Percentiles rank a stretch among this genome's conserved stretches.
Conservation (phyloP, 768 basidiomycete species). For the Astraeus odoratus region DNA sequence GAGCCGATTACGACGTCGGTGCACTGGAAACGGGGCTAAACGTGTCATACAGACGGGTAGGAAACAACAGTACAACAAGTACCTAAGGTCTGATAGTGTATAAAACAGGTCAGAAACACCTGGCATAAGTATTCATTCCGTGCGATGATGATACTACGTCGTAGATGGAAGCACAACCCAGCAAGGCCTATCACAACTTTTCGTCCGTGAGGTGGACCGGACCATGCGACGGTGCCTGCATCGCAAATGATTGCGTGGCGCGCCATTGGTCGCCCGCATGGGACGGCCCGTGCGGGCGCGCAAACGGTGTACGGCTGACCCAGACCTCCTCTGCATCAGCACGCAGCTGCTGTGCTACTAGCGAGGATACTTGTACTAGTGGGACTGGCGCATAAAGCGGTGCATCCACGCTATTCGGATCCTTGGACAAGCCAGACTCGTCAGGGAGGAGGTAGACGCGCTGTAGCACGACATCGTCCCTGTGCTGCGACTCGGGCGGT, state of each 20-base stretch:
- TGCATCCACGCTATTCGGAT: constrained; percentile 5
- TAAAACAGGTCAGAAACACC: background rate
- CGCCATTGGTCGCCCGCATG: constrained; percentile 4
- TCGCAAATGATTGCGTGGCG: background rate
- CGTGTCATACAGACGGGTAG: constrained; percentile 22
- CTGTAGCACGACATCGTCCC: constrained; percentile 34
- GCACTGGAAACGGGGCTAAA: constrained; percentile 40
- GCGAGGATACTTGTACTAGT: constrained; percentile 45
- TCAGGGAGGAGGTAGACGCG: constrained; percentile 58
- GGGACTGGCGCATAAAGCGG: constrained; percentile 66
- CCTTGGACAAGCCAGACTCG: constrained; percentile 9
- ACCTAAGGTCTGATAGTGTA: no score
- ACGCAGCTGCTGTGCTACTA: constrained; percentile 43
- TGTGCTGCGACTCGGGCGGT: constrained; percentile 11
- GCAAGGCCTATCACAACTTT: background rate
- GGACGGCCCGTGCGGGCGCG: background rate
- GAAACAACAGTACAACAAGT: no score
- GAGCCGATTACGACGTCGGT: no score
- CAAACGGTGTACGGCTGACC: constrained; percentile 32
- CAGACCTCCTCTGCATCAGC: constrained; percentile 62
- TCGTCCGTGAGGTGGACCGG: constrained; percentile 1
- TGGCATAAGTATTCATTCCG: background rate
- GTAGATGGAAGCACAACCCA: background rate
- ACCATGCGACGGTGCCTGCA: background rate
- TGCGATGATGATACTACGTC: background rate